Evolutionary conservation across 192 early-diverging fungal genomes (phyloP).

Genomic region (Coemansia sp.): DNA sequence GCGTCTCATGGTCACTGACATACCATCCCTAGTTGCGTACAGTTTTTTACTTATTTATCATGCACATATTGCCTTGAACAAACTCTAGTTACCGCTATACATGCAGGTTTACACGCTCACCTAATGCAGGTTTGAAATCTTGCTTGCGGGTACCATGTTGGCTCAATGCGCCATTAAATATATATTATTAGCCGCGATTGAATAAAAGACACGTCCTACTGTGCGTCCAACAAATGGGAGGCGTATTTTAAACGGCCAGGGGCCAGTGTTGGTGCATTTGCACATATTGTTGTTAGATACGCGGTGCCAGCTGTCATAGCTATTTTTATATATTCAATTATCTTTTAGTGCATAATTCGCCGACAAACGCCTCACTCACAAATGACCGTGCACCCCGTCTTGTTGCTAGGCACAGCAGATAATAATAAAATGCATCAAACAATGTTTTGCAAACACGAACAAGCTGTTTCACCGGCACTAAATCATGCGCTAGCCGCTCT

Average conservation of each 20-base stretch:
- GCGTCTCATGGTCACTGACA: not conserved
- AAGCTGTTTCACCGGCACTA: not conserved
- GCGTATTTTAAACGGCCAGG: not conserved
- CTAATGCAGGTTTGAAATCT: not conserved
- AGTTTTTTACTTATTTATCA: not conserved
- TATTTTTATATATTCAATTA: not conserved
- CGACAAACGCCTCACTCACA: not conserved
- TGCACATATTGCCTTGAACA: not conserved
- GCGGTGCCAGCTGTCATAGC: not conserved
- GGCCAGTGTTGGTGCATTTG: too few relatives aligned
- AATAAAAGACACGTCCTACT: not conserved
- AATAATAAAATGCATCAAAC: not conserved
- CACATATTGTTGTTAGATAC: not conserved
- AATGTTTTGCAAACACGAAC: not conserved
- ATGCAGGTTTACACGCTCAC: not conserved
- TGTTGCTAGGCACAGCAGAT: not conserved
- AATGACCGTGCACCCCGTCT: not conserved
- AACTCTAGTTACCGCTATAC: not conserved
- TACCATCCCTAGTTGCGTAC: not conserved
- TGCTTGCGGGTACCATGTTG: not conserved
- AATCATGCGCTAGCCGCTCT: not conserved
- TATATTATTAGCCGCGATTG: not conserved
- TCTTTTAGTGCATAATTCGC: not conserved
- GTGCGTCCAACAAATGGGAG: not conserved
- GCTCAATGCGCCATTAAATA: not conserved